Evolutionary conservation across 345 rosid species (phyloP).

Genomic region (Eucalyptus albens): DNA sequence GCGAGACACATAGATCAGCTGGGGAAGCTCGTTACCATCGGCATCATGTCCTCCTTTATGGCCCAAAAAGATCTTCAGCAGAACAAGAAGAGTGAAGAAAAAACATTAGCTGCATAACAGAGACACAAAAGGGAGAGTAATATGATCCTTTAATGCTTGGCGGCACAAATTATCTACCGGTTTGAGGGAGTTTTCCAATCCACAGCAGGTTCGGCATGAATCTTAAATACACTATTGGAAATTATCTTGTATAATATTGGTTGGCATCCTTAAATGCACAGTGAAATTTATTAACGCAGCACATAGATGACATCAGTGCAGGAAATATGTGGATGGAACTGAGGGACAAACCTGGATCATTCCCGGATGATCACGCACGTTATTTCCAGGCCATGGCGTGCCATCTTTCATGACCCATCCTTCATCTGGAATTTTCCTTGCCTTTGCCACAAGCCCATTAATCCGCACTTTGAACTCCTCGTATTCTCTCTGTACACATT

Average conservation of each 20-base stretch:
- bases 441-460: conserved; percentile 2
- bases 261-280: neutral
- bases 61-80: neutral
- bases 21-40: conserved; percentile 2
- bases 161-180: neutral
- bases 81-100: neutral
- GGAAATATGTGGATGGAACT: neutral
- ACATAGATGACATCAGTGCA: neutral
- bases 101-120: neutral
- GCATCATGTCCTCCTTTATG: neutral
- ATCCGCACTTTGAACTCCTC: conserved; percentile 9
- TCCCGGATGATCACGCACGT: conserved; percentile 2
- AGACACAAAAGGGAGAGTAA: neutral
- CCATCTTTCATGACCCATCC: conserved; percentile 10
- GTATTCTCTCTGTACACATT: neutral
- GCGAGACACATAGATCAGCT: conserved; percentile 1
- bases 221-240: neutral
- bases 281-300: neutral
- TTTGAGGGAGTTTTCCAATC: neutral
- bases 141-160: neutral
- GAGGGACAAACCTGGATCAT: conserved; percentile 5
- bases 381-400: conserved; percentile 12
- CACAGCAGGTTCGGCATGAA: neutral
- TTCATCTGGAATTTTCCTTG: neutral
- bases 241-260: neutral